A percentile compares a stretch with the other conserved stretches of the same genome.
Evolutionary conservation across 805 yeast species (phyloP).

Genomic region (Wickerhamiella qilinensis): DNA sequence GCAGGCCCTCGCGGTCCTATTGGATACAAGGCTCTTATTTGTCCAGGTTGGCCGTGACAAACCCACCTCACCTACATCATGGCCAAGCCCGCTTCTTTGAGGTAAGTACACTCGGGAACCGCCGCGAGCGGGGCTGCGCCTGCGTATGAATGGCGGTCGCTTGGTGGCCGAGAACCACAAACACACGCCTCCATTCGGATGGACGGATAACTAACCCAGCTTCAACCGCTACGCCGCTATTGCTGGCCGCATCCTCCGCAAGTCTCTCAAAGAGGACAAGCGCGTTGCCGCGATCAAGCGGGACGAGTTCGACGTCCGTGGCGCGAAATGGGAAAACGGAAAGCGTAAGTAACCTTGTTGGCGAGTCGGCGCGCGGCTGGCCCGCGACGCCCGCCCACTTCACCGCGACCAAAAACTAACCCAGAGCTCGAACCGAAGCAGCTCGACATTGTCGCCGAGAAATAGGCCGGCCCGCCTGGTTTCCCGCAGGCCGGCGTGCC

Average conservation of each 20-base stretch:
- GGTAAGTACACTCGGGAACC: no score
- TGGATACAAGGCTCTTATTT: no score
- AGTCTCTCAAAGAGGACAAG: conserved; percentile 72
- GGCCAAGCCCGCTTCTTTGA: not conserved
- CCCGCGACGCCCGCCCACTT: no score
- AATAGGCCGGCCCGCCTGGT: conserved; percentile 5
- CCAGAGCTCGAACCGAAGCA: conserved; percentile 11
- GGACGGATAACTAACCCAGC: conserved; percentile 19
- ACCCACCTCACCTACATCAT: not conserved
- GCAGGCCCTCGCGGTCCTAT: no score
- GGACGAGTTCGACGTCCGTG: conserved; percentile 58
- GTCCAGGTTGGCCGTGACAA: no score
- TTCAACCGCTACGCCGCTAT: conserved; percentile 81
- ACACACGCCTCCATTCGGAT: no score
- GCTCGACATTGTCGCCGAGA: conserved; percentile 12
- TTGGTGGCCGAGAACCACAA: no score
- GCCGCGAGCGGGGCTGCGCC: not conserved
- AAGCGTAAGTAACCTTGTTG: conserved; percentile 8
- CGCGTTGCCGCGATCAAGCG: conserved; percentile 56
- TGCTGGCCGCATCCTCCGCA: conserved; percentile 79
- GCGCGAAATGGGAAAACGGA: conserved; percentile 59
- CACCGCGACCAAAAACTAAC: not conserved
- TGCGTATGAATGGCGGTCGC: conserved; percentile 3
- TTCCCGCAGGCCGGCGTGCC: no score
- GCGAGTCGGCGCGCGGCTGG: no score